Base-by-base conservation (phyloP, 1,284 basidiomycete genomes). In the Apiotrichum porosum region DNA sequence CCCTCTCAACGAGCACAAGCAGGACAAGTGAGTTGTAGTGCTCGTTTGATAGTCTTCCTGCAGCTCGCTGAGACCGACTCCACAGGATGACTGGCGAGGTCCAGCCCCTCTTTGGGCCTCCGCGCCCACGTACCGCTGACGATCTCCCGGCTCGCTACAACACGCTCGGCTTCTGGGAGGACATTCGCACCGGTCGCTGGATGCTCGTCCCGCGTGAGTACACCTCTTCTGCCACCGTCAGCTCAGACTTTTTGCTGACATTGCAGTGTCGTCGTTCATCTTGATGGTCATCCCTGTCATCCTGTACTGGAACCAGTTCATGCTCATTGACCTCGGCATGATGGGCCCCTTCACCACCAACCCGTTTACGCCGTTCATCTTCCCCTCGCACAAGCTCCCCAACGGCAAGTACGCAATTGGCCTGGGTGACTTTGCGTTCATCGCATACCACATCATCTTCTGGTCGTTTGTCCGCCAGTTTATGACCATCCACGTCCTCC, bases 391-490 rank as follows among this genome's bases (percentile, higher is more conserved):
- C 61, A 79, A 70, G 17, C 60, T 85, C 24, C 76, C 82, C 8
- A 76, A 78, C 15, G 82, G 71, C 3, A 60, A 52, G 28, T 95
- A 91, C 65, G 78, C 76, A 34, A 95, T 94, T 72, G 81, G 83
- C 17, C 84, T 81, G 61, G 73, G 80, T 60, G 95, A 98, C 69
- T 61, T 95, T 8, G 68, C 80, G 17, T 98, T 98, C 74, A 69
- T 97, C 38, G 79, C 79, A 4, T 97, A 91, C 73, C 81, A 95
- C 71, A 79, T 97, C 69, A 77, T 98, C 36, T 85, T 97, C 60
- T 98, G 88, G 76, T 94, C 90, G 1, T 89, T 92, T 68, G 66
- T 95, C 26, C 84, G 95, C 30, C 92, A 97, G 73, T 71, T 79
- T 28, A 72, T 91, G 60, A 83, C 85, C 9, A 58, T 88, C 61